A percentile compares a stretch with the other conserved stretches of the same genome.
These are phyloP conservation scores for Fraxinus quadrangulata DNA, from an alignment of 257 asterid genomes.

Conservation along the genomic window DNA sequence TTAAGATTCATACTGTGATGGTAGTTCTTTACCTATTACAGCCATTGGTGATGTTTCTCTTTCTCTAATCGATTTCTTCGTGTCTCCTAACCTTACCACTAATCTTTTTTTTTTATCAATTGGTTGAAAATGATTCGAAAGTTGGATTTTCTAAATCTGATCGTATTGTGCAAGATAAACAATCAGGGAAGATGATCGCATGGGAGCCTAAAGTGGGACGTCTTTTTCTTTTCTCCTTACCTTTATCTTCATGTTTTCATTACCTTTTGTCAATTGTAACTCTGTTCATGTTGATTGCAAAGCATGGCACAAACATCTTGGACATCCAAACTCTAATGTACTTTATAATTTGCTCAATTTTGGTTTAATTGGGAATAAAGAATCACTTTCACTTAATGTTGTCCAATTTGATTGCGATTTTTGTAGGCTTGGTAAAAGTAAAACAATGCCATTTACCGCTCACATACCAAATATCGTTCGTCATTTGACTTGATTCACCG, in stretches of 20 bases:
- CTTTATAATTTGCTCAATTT: too few species aligned
- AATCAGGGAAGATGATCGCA: too few species aligned
- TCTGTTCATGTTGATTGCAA: background rate
- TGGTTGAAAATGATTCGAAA: background rate
- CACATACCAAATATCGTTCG: background rate
- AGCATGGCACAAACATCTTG: background rate
- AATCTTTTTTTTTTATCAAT: background rate
- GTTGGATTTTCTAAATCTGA: background rate
- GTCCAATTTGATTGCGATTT: background rate
- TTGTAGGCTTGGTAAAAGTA: background rate
- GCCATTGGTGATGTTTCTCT: background rate
- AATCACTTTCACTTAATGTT: background rate
- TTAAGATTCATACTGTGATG: background rate
- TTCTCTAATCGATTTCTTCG: background rate
- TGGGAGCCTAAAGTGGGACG: too few species aligned
- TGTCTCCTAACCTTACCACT: background rate
- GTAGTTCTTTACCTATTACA: background rate
- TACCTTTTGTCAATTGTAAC: background rate
- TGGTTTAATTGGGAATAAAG: background rate
- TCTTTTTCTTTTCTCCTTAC: background rate
- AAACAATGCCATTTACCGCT: background rate
- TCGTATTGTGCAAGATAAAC: background rate
- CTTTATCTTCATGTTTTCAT: background rate
- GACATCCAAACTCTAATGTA: background rate
- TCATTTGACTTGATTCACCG: background rate